phyloP scores from a whole-genome alignment of 164 flowering plant species.

The Berberis thunbergii region DNA sequence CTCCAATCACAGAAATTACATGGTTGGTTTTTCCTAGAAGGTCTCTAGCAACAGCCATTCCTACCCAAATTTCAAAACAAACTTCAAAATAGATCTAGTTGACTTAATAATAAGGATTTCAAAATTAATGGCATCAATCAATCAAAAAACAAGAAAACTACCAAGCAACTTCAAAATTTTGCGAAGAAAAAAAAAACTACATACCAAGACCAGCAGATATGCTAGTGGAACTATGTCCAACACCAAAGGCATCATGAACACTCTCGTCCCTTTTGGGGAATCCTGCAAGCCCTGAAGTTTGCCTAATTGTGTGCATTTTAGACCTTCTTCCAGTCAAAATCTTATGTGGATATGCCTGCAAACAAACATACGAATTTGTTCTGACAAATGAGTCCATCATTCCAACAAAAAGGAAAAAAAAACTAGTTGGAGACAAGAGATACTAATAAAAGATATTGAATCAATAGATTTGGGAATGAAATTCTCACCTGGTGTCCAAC shows the following conservation, averaged over 20 bases:
- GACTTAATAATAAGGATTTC: not conserved
- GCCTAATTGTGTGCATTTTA: slow-evolving; percentile 68
- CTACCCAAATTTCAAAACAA: slow-evolving; percentile 18
- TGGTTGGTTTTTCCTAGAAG: slow-evolving; percentile 66
- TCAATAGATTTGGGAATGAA: no score
- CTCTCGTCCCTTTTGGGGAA: slow-evolving; percentile 93
- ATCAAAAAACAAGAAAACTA: no score
- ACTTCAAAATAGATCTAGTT: not conserved
- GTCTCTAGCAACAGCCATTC: slow-evolving; percentile 90
- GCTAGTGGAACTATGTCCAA: slow-evolving; percentile 95
- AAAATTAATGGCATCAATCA: no score
- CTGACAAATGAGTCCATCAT: no score
- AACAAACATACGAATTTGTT: not conserved
- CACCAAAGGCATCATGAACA: slow-evolving; percentile 83
- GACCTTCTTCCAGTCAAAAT: slow-evolving; percentile 89
- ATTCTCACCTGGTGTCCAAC: slow-evolving; percentile 86
- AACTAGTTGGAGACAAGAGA: not conserved
- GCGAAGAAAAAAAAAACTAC: not conserved
- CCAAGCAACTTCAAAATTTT: no score
- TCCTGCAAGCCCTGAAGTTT: slow-evolving; percentile 81
- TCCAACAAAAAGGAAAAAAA: no score
- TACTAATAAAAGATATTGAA: no score
- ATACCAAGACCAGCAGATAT: slow-evolving; percentile 95
- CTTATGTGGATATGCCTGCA: slow-evolving; percentile 88
- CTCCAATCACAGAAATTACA: slow-evolving; percentile 88